phyloP scores from a whole-genome alignment of 257 asterid species.

The Solanum tarijense region DNA sequence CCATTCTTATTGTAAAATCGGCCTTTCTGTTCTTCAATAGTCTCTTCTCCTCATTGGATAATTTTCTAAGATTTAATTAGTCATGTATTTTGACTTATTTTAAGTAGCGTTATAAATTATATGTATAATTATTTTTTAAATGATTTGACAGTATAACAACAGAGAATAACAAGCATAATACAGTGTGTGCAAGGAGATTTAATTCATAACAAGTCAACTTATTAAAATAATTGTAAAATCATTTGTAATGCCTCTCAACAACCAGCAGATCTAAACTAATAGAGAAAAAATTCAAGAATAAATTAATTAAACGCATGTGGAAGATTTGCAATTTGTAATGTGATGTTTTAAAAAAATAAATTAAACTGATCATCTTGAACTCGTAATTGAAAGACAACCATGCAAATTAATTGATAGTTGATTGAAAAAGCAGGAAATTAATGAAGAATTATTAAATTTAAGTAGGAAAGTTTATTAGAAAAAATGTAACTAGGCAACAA shows the following conservation, averaged over 20 bases:
- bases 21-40: neutral
- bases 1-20: neutral
- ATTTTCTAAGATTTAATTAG: neutral
- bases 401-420: neutral
- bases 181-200: neutral
- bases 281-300: neutral
- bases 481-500: neutral
- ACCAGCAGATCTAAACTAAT: constrained; percentile 10
- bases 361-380: neutral
- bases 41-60: neutral
- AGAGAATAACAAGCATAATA: neutral
- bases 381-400: neutral
- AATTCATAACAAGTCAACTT: constrained; percentile 4
- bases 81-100: neutral
- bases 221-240: neutral
- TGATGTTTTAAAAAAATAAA: neutral
- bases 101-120: neutral
- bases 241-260: constrained; percentile 13
- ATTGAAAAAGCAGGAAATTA: neutral
- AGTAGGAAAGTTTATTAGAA: neutral
- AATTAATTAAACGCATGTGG: neutral
- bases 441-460: neutral
- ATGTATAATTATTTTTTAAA: neutral
- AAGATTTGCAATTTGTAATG: neutral
- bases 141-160: neutral